Evolutionary conservation across 164 flowering plant genomes (phyloP), one percentile per base, ranked within the genome.

Genomic region (Liquidambar formosana): DNA sequence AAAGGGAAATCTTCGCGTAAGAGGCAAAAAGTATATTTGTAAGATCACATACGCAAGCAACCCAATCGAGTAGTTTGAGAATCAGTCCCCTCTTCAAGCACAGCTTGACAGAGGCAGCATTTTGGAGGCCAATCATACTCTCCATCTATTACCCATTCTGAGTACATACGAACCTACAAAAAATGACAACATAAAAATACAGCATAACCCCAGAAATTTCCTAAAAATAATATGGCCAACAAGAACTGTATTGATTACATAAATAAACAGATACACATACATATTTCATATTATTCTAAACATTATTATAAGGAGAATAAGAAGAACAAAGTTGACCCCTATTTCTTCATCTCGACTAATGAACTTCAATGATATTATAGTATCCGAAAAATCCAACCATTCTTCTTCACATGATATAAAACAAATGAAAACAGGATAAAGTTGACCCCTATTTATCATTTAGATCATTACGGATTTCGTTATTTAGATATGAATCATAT

Each of bases 71-170:
- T 87, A 47, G 94, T 89, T 71, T 84, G 89, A 78, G 80, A 60
- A 61, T 86, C 88, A 41, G 73, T 64, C 63, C 82, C 92, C 75
- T 80, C 97, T 51, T 79, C 92, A 47, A 96, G 82, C 56, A 70
- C 87, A 69, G 77, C 80, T 70, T 87, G 86, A 76, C 99, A 96
- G 5, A 65, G 61, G 77, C 94, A 85, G 82, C 99, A 96, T 66
- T 75, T 87, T 27, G 97, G 86, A 78, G 99, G 99, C 98, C 97
- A 92, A 70, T 93, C 97, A 86, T 96, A 96, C 65, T 96, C 99
- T 64, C 94, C 99, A 84, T 96, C 98, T 78, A 96, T 87, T 44
- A 96, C 99, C 99, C 99, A 96, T 68, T 96, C 99, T 10, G 99
- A 90, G 78, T 96, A 96, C 22, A 93, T 87, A 11, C 91, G 97